Evolutionary conservation across 2,329 filamentous ascomycete species (phyloP), one percentile per base, ranked within the genome.

Genomic region (Knoxdaviesia proteae): DNA sequence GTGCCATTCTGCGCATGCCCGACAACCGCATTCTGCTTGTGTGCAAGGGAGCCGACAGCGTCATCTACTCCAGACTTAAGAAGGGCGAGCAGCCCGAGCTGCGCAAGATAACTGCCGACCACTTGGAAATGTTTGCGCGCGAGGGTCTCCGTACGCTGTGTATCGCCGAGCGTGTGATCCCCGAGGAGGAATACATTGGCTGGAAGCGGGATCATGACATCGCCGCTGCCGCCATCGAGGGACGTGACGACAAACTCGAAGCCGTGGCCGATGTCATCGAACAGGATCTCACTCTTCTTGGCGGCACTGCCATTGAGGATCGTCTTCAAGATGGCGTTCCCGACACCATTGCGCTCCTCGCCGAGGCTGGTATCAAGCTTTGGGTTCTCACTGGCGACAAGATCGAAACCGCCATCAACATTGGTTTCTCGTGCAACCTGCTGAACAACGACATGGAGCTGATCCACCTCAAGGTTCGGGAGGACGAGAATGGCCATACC

Each of bases 321-420:
- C 77, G 87, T 51, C 69, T 98, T 32, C 90, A 98, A 61, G 90
- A 98, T 51, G 90, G 88, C 46, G 90, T 98, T 4, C 90, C 90
- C 6, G 90, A 96, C 55, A 88, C 90, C 0, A 98, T 98, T 52
- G 82, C 80, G 41, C 64, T 98, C 38, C 75, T 98, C 42, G 88
- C 80, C 32, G 76, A 86, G 53, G 90, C 90, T 43, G 92, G 92
- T 57, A 94, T 98, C 61, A 98, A 98, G 61, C 73, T 98, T 6
- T 98, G 90, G 90, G 90, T 98, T 43, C 65, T 98, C 49, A 98
- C 90, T 10, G 90, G 92, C 48, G 90, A 98, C 68, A 98, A 96
- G 61, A 88, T 96, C 33, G 90, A 98, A 62, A 98, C 90, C 30
- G 90, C 92, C 45, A 98, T 98, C 74, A 98, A 98, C 62, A 98